phyloP scores from a whole-genome alignment of 305 asterid genomes.

The Caryopteris hybrid region DNA sequence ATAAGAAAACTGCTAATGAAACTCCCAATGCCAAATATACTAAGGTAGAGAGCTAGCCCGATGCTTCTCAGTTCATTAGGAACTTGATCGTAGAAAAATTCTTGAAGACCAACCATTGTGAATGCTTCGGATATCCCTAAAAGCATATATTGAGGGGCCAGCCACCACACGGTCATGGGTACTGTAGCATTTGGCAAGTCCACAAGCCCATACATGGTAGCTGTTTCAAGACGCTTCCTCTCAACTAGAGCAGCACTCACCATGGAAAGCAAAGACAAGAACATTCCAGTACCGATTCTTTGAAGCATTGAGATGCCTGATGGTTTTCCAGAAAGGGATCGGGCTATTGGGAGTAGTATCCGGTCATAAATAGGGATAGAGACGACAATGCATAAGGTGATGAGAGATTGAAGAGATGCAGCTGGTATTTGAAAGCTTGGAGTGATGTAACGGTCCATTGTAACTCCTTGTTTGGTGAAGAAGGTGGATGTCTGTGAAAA shows the following conservation, averaged over 20 bases:
- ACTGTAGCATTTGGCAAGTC: constrained; percentile 32
- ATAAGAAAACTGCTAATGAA: constrained; percentile 51
- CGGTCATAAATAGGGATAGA: constrained; percentile 43
- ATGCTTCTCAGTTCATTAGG: constrained; percentile 51
- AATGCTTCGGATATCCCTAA: constrained; percentile 41
- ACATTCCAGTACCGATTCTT: constrained; percentile 45
- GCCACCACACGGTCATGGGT: constrained; percentile 50
- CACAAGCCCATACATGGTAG: constrained; percentile 29
- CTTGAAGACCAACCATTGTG: constrained; percentile 49
- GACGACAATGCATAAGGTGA: constrained; percentile 30
- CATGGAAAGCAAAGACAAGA: constrained; percentile 33
- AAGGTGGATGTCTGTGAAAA: constrained; percentile 35
- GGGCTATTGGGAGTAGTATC: constrained; percentile 36
- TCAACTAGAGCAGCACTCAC: constrained; percentile 44
- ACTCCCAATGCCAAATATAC: constrained; percentile 48
- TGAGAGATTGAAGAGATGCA: constrained; percentile 42
- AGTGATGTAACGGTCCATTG: constrained; percentile 42
- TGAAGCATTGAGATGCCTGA: constrained; percentile 60
- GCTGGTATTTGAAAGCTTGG: constrained; percentile 39
- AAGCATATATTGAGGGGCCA: constrained; percentile 48
- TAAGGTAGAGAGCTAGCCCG: constrained; percentile 35
- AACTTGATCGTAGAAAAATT: constrained; percentile 54
- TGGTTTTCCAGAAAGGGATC: constrained; percentile 31
- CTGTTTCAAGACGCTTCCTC: constrained; percentile 38
- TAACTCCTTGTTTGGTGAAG: constrained; percentile 55